Evolutionary conservation across 345 rosid species (phyloP), one percentile per base, ranked within the genome.

Genomic region (Garcia nutans): DNA sequence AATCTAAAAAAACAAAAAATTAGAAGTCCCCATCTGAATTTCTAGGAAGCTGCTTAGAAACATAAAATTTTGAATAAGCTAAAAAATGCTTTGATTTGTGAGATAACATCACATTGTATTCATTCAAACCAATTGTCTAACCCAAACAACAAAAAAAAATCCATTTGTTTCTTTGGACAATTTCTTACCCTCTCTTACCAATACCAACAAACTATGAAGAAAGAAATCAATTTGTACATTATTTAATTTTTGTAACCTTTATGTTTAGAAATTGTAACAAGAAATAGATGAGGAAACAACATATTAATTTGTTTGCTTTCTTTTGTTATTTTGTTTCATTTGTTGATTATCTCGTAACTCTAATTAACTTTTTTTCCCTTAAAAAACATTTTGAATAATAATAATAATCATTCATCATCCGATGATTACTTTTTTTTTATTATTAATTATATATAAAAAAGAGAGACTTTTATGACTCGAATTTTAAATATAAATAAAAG

Each of bases 21-120:
- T 59, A 1, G 0, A 2, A 28, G 20, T 26, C 23, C 61, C 47
- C 33, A 52, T 37, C 70, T 52, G 77, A 74, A 65, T 74, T 74
- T 52, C 77, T 23, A 74, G 77, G 77, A 74, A 74, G 61, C 54
- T 63, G 69, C 76, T 19, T 2, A n/a, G 69, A 61, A 73, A 8
- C 15, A 7, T 23, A 23, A 0, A 13, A 37, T 37, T 37, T 3
- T 37, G 5, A 37, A 37, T 37, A 37, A 37, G 5, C 6, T 6
- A 37, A 37, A 37, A 37, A 37, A 2, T 37, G 7, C 6, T 5
- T 37, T 37, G 41, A 37, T 6, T 37, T 37, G 41, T 37, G 41
- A 37, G 41, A 37, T 37, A 33, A 5, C 41, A 33, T 33, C 0
- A 6, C 31, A 28, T 28, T 28, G 31, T 28, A 28, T 28, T 42